phyloP scores from a whole-genome alignment of 176 grass and related monocot species.

The Puya raimondii region DNA sequence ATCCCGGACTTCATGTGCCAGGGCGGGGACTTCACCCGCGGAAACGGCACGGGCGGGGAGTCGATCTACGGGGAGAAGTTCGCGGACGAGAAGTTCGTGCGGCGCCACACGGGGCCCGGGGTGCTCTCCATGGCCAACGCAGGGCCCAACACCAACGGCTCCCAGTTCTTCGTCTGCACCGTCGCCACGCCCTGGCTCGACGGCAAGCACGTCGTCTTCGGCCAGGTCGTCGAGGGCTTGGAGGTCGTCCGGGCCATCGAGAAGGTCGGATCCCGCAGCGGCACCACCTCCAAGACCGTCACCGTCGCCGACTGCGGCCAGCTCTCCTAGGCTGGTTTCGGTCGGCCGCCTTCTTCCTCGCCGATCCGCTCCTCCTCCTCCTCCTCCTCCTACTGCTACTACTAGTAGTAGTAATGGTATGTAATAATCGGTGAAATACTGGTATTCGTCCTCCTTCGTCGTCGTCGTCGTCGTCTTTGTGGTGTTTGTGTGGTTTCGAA shows the following conservation, averaged over 20 bases:
- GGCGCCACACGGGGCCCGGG: constrained; percentile 23
- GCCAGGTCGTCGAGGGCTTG: constrained; percentile 29
- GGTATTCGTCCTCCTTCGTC: too few relatives aligned
- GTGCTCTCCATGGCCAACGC: constrained; percentile 56
- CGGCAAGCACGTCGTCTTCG: constrained; percentile 43
- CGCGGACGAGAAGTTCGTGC: constrained; percentile 28
- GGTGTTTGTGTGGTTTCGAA: too few relatives aligned
- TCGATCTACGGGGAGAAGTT: constrained; percentile 25
- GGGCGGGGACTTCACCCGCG: constrained; percentile 38
- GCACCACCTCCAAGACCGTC: constrained; percentile 29
- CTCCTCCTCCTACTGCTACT: too few relatives aligned
- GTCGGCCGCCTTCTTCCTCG: not conserved
- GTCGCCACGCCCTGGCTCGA: constrained; percentile 38
- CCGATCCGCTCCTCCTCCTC: too few relatives aligned
- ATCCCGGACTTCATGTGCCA: constrained; percentile 60
- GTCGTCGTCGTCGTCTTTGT: too few relatives aligned
- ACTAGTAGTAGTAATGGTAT: too few relatives aligned
- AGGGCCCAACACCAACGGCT: constrained; percentile 50
- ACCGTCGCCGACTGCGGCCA: constrained; percentile 36
- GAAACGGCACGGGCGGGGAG: constrained; percentile 48
- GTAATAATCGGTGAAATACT: too few relatives aligned
- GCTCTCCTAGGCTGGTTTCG: not conserved
- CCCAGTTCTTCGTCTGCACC: constrained; percentile 56
- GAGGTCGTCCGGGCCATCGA: constrained; percentile 15
- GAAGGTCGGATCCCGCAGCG: constrained; percentile 22